These are phyloP conservation scores for Chaetothyriales sp. DNA, from an alignment of 2,329 filamentous ascomycete genomes.

Conservation along the genomic window DNA sequence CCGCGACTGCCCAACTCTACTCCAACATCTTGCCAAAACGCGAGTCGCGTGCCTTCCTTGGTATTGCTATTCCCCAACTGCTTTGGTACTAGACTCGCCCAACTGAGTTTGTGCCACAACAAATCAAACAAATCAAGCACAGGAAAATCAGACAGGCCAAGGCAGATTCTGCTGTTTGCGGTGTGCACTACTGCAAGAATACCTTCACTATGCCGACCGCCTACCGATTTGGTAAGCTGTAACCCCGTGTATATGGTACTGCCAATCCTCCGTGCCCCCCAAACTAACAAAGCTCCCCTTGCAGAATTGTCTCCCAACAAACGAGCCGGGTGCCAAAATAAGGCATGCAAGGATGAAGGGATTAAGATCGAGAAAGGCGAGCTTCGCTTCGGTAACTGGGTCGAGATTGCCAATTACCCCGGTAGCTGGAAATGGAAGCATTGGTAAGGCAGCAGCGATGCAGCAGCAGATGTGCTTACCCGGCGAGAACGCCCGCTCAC, in stretches of 20 bases:
- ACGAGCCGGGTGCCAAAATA: conserved; percentile 60
- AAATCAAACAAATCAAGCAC: not conserved
- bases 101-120: not conserved
- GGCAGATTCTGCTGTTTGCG: no score
- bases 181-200: not conserved
- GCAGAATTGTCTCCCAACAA: not conserved
- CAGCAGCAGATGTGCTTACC: not conserved
- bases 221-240: not conserved
- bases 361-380: conserved; percentile 67
- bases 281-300: not conserved
- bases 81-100: no score
- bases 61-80: no score
- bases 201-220: not conserved
- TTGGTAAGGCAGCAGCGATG: conserved; percentile 54
- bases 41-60: no score
- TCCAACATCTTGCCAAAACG: not conserved
- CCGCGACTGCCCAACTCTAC: no score
- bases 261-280: not conserved
- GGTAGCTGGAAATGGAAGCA: conserved; percentile 62
- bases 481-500: conserved; percentile 1
- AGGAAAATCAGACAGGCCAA: no score
- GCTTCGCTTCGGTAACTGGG: conserved; percentile 60
- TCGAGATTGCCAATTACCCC: conserved; percentile 45
- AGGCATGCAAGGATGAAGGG: conserved; percentile 52
- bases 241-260: not conserved